These are phyloP conservation scores for Lecanicillium sp. DNA, from an alignment of 2,329 filamentous ascomycete species.

Conservation along the genomic window DNA sequence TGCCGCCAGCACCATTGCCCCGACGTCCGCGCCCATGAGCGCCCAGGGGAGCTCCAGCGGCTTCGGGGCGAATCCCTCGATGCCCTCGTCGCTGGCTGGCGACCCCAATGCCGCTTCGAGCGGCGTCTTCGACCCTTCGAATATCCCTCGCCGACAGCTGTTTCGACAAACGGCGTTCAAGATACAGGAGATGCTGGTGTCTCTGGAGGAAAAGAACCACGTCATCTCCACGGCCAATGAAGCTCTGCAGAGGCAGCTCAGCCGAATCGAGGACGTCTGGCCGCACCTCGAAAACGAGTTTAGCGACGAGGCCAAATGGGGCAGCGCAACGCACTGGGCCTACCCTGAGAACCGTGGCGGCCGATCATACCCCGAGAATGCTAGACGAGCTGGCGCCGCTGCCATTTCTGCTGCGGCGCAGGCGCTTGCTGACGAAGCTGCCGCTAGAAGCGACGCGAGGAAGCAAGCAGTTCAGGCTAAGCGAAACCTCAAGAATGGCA, in stretches of 20 bases:
- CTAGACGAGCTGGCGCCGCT: slow-evolving; percentile 70
- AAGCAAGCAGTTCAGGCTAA: slow-evolving; percentile 76
- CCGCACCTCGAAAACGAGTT: slow-evolving; percentile 82
- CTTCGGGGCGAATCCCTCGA: slow-evolving; percentile 23
- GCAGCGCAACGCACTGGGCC: slow-evolving; percentile 89
- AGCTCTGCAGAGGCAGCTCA: slow-evolving; percentile 75
- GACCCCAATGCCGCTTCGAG: slow-evolving; percentile 32
- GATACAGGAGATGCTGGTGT: slow-evolving; percentile 78
- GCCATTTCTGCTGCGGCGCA: slow-evolving; percentile 71
- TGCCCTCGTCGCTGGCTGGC: slow-evolving; percentile 31
- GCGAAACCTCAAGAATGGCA: slow-evolving; percentile 61
- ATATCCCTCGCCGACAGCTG: slow-evolving; percentile 60
- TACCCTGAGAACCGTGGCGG: slow-evolving; percentile 76
- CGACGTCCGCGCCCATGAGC: slow-evolving; percentile 39
- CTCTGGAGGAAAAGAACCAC: slow-evolving; percentile 95
- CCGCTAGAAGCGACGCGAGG: slow-evolving; percentile 73
- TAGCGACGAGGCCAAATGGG: slow-evolving; percentile 88
- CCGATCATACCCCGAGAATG: slow-evolving; percentile 62
- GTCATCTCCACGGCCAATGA: slow-evolving; percentile 91
- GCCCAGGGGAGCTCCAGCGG: slow-evolving; percentile 41
- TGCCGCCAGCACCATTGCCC: slow-evolving; percentile 31
- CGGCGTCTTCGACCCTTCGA: slow-evolving; percentile 46
- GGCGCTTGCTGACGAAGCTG: slow-evolving; percentile 73
- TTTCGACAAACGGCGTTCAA: slow-evolving; percentile 73
- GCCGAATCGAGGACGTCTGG: slow-evolving; percentile 80